Evolutionary conservation across 805 yeast genomes (phyloP), one percentile per base, ranked within the genome.

Genomic region (Nadsonia fulvescens): DNA sequence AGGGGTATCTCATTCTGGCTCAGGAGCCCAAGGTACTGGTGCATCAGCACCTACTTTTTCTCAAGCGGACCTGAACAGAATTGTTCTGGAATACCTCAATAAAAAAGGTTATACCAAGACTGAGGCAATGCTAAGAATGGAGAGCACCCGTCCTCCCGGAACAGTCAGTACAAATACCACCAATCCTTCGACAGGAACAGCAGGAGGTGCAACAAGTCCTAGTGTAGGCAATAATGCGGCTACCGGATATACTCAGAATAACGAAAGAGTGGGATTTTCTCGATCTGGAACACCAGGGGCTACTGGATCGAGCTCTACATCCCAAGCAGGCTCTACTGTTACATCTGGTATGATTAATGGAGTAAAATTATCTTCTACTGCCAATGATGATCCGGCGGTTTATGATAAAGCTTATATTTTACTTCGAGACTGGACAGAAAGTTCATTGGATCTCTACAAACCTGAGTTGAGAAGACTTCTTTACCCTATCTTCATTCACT

Each of bases 71-170:
- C 60, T 89, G 45, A 86, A 83, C 48, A 59, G 89, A 35, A 79
- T 89, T 43, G 96, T 89, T 17, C 58, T 89, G 41, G 98, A 89
- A 40, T 89, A 86, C 41, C 61, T 89, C 37, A 76, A 72, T 47
- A 86, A 89, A 43, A 82, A 83, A 47, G 99, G 99, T 3, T 89
- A 81, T 44, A 83, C 77, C 38, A 70, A 74, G 38, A 86, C 98
- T 0, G 99, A 89, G 47, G 82, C 93, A 3, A 78, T 83, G 73
- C 61, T 89, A 25, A 66, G 98, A 34, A 68, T 82, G 34, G 99
- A 89, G 47, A 46, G 54, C 15, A 42, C 56, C 19, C 45, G 54
- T 13, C 34, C 46, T 14, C 41, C 48, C 3, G 39, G 42, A n/a
- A 47, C 46, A 8, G 33, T 27, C 5, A n/a, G n/a, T n/a, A n/a